Percentiles rank a stretch among this genome's conserved stretches.
Conservation (phyloP, 2,329 filamentous ascomycete species). For the Botrytis sinoallii region DNA sequence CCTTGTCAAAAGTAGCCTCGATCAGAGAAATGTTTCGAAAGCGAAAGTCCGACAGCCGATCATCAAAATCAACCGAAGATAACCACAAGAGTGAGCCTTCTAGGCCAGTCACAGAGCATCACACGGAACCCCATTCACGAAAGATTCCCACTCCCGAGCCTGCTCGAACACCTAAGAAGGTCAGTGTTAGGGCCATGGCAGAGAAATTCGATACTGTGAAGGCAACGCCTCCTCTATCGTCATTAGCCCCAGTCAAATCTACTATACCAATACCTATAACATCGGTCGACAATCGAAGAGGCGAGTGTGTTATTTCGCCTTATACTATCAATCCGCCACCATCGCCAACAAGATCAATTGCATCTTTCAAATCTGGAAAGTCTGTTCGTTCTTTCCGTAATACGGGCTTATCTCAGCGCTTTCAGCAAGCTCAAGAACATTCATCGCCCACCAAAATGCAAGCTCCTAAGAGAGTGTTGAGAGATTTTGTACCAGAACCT, state of each 20-base stretch:
- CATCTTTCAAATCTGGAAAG: constrained; percentile 26
- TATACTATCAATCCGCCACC: constrained; percentile 33
- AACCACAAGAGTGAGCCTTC: not conserved
- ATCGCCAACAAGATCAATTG: constrained; percentile 33
- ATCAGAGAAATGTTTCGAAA: constrained; percentile 17
- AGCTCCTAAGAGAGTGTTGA: constrained; percentile 20
- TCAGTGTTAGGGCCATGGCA: constrained; percentile 34
- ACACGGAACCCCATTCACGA: not conserved
- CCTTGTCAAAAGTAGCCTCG: constrained; percentile 16
- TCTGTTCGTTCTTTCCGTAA: constrained; percentile 21
- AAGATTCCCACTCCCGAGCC: not conserved
- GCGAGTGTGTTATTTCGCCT: constrained; percentile 27
- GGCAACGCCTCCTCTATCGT: constrained; percentile 18
- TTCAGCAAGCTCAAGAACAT: constrained; percentile 7
- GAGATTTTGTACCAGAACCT: constrained; percentile 12
- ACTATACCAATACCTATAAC: not conserved
- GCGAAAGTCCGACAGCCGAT: constrained; percentile 14
- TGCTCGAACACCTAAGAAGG: constrained; percentile 2
- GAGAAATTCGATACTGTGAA: constrained; percentile 32
- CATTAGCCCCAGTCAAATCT: constrained; percentile 19
- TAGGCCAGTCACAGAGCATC: not conserved
- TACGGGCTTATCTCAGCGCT: not conserved
- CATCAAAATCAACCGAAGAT: constrained; percentile 2
- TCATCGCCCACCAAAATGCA: constrained; percentile 29
- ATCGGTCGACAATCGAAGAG: constrained; percentile 12